Conservation (phyloP, 352 stramenopile genomes). For the Pythium myriotylum region DNA sequence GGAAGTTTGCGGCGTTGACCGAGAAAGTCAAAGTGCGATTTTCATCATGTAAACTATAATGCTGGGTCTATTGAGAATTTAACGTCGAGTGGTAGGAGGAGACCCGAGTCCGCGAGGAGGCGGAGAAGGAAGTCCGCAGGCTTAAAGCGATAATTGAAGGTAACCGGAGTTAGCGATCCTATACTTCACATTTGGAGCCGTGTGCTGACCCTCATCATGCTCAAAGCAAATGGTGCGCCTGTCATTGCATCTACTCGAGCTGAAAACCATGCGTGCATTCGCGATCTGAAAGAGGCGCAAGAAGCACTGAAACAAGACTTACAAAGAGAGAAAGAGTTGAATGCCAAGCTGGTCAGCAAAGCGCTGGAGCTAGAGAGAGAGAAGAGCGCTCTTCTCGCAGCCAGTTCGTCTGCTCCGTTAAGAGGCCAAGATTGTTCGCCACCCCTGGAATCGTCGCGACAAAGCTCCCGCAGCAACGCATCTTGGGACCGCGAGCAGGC, state of each 20-base stretch:
- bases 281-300: slow-evolving; percentile 64
- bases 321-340: slow-evolving; percentile 78
- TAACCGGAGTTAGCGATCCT: too few species aligned
- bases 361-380: slow-evolving; percentile 71
- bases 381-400: slow-evolving; percentile 49
- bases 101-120: slow-evolving; percentile 68
- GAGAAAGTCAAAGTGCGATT: slow-evolving; percentile 81
- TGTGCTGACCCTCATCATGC: neutral
- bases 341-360: slow-evolving; percentile 66
- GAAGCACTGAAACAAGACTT: slow-evolving; percentile 62
- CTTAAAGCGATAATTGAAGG: slow-evolving; percentile 68
- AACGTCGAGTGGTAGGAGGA: slow-evolving; percentile 48
- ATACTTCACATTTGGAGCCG: too few species aligned
- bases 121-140: slow-evolving; percentile 70
- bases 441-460: neutral
- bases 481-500: slow-evolving; percentile 76
- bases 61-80: neutral
- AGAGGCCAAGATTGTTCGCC: too few species aligned
- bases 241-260: slow-evolving; percentile 56
- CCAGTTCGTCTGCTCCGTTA: neutral
- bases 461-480: neutral
- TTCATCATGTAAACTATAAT: neutral
- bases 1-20: slow-evolving; percentile 80
- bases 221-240: slow-evolving; percentile 43
- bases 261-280: slow-evolving; percentile 66